Evolutionary conservation across 352 stramenopile genomes (phyloP), one percentile per base, ranked within the genome.

Genomic region (Phytophthora capsici): DNA sequence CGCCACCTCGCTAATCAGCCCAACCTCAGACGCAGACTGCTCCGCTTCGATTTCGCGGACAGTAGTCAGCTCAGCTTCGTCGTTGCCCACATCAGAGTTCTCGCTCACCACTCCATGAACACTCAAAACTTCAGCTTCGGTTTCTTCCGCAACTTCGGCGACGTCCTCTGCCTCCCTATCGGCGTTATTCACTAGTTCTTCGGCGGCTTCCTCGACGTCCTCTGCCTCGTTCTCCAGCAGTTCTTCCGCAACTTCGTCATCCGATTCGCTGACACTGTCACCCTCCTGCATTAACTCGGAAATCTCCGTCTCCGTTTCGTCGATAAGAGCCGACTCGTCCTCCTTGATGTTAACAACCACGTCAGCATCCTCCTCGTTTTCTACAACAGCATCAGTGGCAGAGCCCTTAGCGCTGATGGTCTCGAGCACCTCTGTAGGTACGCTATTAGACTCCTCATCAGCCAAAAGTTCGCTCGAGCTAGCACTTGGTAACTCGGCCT

Each of bases 241-340:
- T 4, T 54, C 22, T 16, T 55, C 34, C 14, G 26, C 9, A 12
- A 14, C 13, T 34, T 23, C 34, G 28, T 73, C 40, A 34, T 13
- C 28, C 28, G 28, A 34, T 34, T 34, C 28, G 28, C 1, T 34
- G 28, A 34, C 38, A 45, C 19, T 4, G 2, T 43, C 37, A 16
- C 55, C 51, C n/a, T 71, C 51, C 6, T 40, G 1, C 20, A 57
- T 34, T 16, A 46, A 28, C 52, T 68, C 58, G 9, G 17, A 12
- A 43, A 38, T 37, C 0, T 13, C 16, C 26, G 20, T 16, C 28
- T 67, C 59, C 14, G 32, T n/a, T 9, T 52, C 60, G 50, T 16
- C 38, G 51, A 16, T 13, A 49, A 57, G 30, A 10, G n/a, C n/a
- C 22, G 20, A 38, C 22, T 48, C 45, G 20, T 58, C 45, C 0